Conservation (phyloP, 345 rosid species). For the Camelina laxa region DNA sequence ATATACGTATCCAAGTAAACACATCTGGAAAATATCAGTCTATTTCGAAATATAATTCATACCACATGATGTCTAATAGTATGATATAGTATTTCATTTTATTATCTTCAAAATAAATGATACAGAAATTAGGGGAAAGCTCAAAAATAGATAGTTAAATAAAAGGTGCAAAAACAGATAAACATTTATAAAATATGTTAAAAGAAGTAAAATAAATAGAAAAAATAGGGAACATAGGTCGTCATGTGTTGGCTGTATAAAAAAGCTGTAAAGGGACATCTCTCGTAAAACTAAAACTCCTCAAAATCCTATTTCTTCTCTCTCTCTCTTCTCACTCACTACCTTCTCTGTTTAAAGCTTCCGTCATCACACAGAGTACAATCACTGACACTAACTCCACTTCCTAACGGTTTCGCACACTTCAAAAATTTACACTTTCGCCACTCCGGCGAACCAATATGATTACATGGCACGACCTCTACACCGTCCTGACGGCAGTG, state of each 20-base stretch:
- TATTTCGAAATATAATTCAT: not conserved
- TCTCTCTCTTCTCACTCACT: not conserved
- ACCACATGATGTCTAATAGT: not conserved
- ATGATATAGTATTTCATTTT: not conserved
- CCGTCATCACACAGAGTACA: slow-evolving; percentile 24
- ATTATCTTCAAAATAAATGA: not conserved
- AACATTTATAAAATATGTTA: not conserved
- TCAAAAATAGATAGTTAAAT: not conserved
- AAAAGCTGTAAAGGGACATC: slow-evolving; percentile 39
- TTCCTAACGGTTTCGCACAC: slow-evolving; percentile 30
- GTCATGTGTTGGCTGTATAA: slow-evolving; percentile 40
- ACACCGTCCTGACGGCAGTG: slow-evolving; percentile 86
- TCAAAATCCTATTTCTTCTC: slow-evolving; percentile 4
- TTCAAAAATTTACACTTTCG: not conserved
- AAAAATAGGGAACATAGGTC: slow-evolving; percentile 3
- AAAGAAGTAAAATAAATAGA: not conserved
- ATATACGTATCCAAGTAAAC: not conserved
- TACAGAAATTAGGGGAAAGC: slow-evolving; percentile 26
- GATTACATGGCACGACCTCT: slow-evolving; percentile 77
- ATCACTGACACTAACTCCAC: slow-evolving; percentile 36
- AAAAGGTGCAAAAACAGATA: slow-evolving; percentile 5
- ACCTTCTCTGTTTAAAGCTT: slow-evolving; percentile 12
- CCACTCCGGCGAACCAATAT: slow-evolving; percentile 41
- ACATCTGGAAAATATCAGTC: not conserved
- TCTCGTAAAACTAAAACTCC: slow-evolving; percentile 33